phyloP scores from a whole-genome alignment of 352 stramenopile genomes.

The Phytophthora cryptogea region DNA sequence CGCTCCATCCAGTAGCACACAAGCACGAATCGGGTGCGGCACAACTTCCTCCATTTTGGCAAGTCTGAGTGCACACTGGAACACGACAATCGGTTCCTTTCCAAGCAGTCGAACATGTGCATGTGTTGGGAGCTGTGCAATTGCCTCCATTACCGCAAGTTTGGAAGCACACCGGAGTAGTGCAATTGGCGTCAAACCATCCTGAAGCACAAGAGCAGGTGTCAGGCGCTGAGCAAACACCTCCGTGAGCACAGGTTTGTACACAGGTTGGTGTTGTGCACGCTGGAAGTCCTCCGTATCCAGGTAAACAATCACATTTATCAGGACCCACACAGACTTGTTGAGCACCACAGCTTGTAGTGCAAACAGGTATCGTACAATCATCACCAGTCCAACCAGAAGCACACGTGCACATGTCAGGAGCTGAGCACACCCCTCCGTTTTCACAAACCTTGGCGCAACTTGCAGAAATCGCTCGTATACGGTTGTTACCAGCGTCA shows the following conservation, averaged over 20 bases:
- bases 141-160: constrained; percentile 97
- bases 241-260: constrained; percentile 90
- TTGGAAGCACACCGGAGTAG: constrained; percentile 94
- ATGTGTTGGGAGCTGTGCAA: constrained; percentile 92
- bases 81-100: constrained; percentile 91
- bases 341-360: constrained; percentile 44
- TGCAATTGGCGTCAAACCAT: constrained; percentile 98
- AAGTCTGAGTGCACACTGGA: constrained; percentile 90
- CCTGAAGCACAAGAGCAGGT: constrained; percentile 90
- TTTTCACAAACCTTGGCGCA: constrained; percentile 97
- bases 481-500: constrained; percentile 93
- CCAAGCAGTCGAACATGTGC: constrained; percentile 90
- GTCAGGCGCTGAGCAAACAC: constrained; percentile 90
- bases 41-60: constrained; percentile 91
- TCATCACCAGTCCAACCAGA: constrained; percentile 91
- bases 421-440: constrained; percentile 82
- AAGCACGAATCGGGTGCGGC: constrained; percentile 94
- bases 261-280: constrained; percentile 89
- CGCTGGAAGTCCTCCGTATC: constrained; percentile 73
- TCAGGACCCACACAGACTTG: constrained; percentile 93
- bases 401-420: constrained; percentile 88
- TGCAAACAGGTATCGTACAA: constrained; percentile 83
- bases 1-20: constrained; percentile 92
- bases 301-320: constrained; percentile 92
- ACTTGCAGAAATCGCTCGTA: constrained; percentile 89